phyloP scores from a whole-genome alignment of 345 rosid species.

The Camelina laxa region DNA sequence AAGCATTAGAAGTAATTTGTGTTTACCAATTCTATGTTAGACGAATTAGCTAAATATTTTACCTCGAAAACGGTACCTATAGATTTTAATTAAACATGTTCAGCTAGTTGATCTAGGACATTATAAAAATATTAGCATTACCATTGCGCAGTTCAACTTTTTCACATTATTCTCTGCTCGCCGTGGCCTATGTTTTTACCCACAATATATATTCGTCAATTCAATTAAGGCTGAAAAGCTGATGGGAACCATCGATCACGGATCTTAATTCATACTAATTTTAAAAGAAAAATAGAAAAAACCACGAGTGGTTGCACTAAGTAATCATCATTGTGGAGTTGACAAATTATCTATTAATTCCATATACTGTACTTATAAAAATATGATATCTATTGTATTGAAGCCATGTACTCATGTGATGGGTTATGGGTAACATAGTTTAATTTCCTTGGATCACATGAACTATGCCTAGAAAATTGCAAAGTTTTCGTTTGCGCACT shows the following conservation, averaged over 20 bases:
- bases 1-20: too few species aligned
- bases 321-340: conserved; percentile 30
- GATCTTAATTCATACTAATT: conserved; percentile 14
- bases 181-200: neutral
- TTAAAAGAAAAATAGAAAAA: neutral
- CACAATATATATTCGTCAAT: neutral
- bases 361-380: neutral
- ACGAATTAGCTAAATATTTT: neutral
- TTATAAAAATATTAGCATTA: neutral
- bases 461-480: conserved; percentile 33
- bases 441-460: conserved; percentile 35
- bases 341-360: conserved; percentile 27
- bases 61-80: neutral
- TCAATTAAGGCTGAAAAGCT: conserved; percentile 1
- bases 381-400: neutral
- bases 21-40: too few species aligned
- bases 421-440: conserved; percentile 31
- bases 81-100: neutral
- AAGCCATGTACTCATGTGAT: conserved; percentile 39
- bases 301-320: neutral
- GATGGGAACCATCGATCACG: conserved; percentile 23
- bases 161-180: neutral
- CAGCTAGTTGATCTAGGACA: neutral
- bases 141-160: neutral
- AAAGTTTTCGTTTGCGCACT: neutral